A percentile compares a stretch with the other conserved stretches of the same genome.
Evolutionary conservation across 805 yeast genomes (phyloP).

Genomic region (Candida nitratophila): DNA sequence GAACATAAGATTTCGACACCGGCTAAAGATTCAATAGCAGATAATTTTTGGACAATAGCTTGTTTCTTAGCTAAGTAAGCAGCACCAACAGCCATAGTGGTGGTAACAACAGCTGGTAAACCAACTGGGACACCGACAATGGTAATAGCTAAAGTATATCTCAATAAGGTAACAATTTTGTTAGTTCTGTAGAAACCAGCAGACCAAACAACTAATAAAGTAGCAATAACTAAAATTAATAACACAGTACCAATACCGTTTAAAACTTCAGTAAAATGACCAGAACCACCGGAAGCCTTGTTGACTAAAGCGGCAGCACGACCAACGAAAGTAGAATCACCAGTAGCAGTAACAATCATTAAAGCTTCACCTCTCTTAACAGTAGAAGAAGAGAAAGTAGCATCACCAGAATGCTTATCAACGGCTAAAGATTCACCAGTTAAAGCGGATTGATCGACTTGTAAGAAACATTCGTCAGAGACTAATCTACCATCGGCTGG

Average conservation of each 20-base stretch:
- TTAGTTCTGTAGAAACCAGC: conserved; percentile 92
- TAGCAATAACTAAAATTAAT: conserved; percentile 79
- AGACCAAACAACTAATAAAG: conserved; percentile 85
- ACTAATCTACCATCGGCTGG: conserved; percentile 92
- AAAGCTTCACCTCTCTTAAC: conserved; percentile 94
- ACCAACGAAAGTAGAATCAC: conserved; percentile 94
- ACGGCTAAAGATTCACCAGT: conserved; percentile 97
- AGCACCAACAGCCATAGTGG: conserved; percentile 99
- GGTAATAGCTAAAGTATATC: conserved; percentile 92
- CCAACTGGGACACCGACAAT: conserved; percentile 98
- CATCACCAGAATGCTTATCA: conserved; percentile 85
- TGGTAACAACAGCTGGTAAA: conserved; percentile 97
- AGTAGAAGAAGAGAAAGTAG: conserved; percentile 85
- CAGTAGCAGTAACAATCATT: conserved; percentile 92
- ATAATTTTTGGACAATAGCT: conserved; percentile 93
- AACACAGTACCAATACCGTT: conserved; percentile 95
- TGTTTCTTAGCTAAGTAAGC: conserved; percentile 96
- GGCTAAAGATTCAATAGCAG: conserved; percentile 95
- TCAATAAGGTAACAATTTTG: conserved; percentile 77
- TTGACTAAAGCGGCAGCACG: conserved; percentile 95
- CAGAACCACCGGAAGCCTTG: conserved; percentile 87
- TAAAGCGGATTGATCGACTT: conserved; percentile 93
- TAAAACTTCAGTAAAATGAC: conserved; percentile 96
- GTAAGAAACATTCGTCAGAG: conserved; percentile 78
- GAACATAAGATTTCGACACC: conserved; percentile 98